Conservation (phyloP, 2,329 filamentous ascomycete species). For the Penicillium verrucosum region DNA sequence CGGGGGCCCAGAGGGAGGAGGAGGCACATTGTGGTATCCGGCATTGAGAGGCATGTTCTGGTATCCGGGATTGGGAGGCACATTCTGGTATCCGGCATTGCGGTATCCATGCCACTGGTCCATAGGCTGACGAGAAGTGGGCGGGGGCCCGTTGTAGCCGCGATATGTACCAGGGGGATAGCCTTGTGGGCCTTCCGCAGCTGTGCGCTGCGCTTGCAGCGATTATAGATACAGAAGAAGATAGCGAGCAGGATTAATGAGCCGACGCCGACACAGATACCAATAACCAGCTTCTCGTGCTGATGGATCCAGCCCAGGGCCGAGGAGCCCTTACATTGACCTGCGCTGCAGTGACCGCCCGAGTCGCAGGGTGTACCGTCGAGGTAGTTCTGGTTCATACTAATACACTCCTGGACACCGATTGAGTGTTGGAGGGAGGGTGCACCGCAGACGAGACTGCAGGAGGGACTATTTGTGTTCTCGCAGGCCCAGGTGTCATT, state of each 20-base stretch:
- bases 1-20: constrained; percentile 12
- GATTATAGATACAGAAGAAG: constrained; percentile 62
- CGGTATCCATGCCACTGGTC: constrained; percentile 25
- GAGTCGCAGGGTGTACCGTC: constrained; percentile 84
- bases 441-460: constrained; percentile 71
- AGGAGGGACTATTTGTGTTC: constrained; percentile 53
- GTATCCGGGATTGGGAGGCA: constrained; percentile 25
- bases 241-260: constrained; percentile 68
- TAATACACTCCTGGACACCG: constrained; percentile 57
- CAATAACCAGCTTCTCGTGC: constrained; percentile 80
- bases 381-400: constrained; percentile 81
- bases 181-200: constrained; percentile 17
- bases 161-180: constrained; percentile 8
- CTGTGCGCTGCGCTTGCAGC: constrained; percentile 45
- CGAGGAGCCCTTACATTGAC: constrained; percentile 69
- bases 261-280: constrained; percentile 68
- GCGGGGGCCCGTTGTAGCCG: constrained; percentile 6
- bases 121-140: constrained; percentile 13
- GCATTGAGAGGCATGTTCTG: not conserved
- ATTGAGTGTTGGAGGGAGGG: constrained; percentile 62
- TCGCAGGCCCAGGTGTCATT: constrained; percentile 82
- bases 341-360: constrained; percentile 75
- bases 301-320: constrained; percentile 71
- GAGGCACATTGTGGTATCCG: constrained; percentile 29
- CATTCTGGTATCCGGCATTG: constrained; percentile 25